Base-by-base conservation (phyloP, 1,284 basidiomycete genomes). In the Apiotrichum porosum region DNA sequence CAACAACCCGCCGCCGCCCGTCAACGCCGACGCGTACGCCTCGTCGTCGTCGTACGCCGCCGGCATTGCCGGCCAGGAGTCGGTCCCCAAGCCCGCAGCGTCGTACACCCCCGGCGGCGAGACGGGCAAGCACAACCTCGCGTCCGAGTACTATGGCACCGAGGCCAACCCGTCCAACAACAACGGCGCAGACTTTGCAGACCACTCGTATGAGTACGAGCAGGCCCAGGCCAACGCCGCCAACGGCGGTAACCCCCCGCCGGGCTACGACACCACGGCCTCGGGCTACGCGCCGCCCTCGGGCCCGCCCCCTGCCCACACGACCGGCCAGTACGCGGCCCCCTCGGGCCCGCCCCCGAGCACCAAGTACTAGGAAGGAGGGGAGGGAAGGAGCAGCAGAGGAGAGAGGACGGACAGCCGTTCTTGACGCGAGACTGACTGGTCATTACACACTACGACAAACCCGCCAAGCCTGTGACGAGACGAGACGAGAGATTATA, bases 191-290 rank as follows among this genome's bases (percentile, higher is more conserved):
- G 26, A 36, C 35, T 30, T 48, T 17, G 47, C 39, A 6, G 35
- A 41, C 42, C 43, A 44, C 42, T 33, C 36, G 17, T 71, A 72
- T 55, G 71, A 72, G 52, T 71, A 68, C 62, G 57, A 60, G 43
- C 68, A 70, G 56, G 69, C 69, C 6, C 61, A 65, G 49, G 63
- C 66, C 52, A 35, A 30, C 21, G 43, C 42, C 17, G 31, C 21
- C 36, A 34, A 30, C 18, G 15, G 32, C 34, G 39, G 18, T 19
- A 14, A 10, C 14, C 23, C 40, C 17, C 40, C 43, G 3, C 43
- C 49, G 3, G 49, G 49, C 22, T 46, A 51, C 42, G 42, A 41
- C 19, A 32, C 35, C 4, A 28, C 37, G 30, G 10, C 23, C 26
- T 26, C 40, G 32, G 50, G 49, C 39, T 63, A 62, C 36, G 56